Conservation (phyloP, 805 yeast genomes). For the Komagataella pastoris region DNA sequence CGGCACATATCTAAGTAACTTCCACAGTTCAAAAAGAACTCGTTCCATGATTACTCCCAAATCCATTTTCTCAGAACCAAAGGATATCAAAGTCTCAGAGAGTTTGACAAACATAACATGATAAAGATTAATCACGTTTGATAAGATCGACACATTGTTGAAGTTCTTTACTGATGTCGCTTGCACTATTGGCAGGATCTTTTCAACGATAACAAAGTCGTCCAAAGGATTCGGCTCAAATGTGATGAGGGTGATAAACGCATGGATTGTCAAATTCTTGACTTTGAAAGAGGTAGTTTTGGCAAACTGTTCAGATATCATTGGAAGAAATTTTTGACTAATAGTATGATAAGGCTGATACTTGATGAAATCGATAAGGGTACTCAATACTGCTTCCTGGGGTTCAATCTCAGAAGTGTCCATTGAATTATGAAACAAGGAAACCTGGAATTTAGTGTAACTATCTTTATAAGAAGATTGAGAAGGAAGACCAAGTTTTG, state of each 20-base stretch:
- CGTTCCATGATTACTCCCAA: conserved; percentile 12
- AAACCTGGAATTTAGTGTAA: conserved; percentile 15
- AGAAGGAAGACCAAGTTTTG: conserved; percentile 15
- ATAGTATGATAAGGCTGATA: conserved; percentile 36
- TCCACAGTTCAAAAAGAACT: conserved; percentile 22
- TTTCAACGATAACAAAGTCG: conserved; percentile 58
- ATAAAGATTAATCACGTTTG: conserved; percentile 16
- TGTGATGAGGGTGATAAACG: conserved; percentile 41
- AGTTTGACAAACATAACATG: conserved; percentile 15
- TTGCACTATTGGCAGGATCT: conserved; percentile 61
- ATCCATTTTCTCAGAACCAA: conserved; percentile 1
- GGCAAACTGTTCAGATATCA: conserved; percentile 58
- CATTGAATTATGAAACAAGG: conserved; percentile 19
- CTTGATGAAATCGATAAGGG: conserved; percentile 14
- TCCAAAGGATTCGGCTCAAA: conserved; percentile 34
- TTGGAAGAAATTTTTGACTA: conserved; percentile 66
- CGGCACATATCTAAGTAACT: conserved; percentile 12
- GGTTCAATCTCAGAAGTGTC: conserved; percentile 6
- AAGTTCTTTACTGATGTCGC: conserved; percentile 19
- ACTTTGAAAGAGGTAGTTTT: conserved; percentile 77
- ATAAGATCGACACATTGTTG: conserved; percentile 15
- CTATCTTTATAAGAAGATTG: conserved; percentile 8
- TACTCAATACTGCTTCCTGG: conserved; percentile 9
- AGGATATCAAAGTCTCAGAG: conserved; percentile 7
- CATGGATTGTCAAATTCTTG: conserved; percentile 51